These are phyloP conservation scores for Dipodascus geniculatus DNA, from an alignment of 805 yeast genomes.

Conservation along the genomic window DNA sequence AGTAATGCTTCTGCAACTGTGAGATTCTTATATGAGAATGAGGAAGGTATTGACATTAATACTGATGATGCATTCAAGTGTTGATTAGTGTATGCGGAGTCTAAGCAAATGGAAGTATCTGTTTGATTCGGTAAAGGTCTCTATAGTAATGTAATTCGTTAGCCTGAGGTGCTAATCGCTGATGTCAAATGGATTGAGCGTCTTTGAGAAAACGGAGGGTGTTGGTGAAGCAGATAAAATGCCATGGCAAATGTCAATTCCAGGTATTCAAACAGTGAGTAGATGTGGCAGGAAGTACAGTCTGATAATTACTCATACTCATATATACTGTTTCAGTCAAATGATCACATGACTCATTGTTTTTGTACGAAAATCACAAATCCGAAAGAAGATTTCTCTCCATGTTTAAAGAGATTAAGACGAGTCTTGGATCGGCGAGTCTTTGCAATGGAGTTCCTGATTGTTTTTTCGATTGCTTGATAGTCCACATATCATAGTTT, in stretches of 20 bases:
- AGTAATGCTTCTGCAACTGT: conserved; percentile 19
- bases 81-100: neutral
- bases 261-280: neutral
- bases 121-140: too few relatives aligned
- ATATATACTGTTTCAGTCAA: neutral
- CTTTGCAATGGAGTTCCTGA: too few relatives aligned
- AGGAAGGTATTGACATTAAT: neutral
- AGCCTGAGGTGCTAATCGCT: neutral
- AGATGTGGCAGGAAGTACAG: neutral
- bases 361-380: too few relatives aligned
- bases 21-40: conserved; percentile 8
- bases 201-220: neutral
- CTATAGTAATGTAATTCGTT: too few relatives aligned
- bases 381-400: too few relatives aligned
- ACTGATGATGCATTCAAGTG: neutral
- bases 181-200: neutral
- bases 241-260: neutral
- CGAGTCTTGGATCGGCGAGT: too few relatives aligned
- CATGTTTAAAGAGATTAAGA: too few relatives aligned
- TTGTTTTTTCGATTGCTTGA: too few relatives aligned
- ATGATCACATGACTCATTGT: too few relatives aligned
- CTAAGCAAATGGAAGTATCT: neutral
- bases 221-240: neutral
- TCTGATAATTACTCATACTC: neutral
- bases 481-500: too few relatives aligned